Conservation (phyloP, 768 basidiomycete genomes). For the Austroboletus festivus region DNA sequence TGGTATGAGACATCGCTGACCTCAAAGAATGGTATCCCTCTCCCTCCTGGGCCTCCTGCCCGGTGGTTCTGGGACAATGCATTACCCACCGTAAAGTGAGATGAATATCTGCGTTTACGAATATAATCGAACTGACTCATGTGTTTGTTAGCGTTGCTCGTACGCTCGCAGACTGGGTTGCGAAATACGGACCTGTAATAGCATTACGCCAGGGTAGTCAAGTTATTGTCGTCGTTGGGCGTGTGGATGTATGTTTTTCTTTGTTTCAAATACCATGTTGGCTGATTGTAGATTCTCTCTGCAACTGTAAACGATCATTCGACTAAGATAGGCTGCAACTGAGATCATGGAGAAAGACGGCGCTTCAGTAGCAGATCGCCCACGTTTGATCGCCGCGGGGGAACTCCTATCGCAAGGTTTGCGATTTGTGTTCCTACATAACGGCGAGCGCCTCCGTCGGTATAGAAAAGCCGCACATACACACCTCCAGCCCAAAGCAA, state of each 20-base stretch:
- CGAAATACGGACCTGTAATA: constrained; percentile 57
- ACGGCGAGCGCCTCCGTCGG: constrained; percentile 53
- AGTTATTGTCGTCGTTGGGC: constrained; percentile 18
- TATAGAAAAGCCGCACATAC: constrained; percentile 51
- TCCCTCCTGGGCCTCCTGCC: constrained; percentile 27
- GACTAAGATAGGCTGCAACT: constrained; percentile 41
- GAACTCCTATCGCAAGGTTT: constrained; percentile 52
- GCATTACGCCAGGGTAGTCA: constrained; percentile 45
- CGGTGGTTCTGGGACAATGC: constrained; percentile 25
- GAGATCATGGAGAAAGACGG: constrained; percentile 64
- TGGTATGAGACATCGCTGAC: not conserved
- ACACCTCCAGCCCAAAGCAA: constrained; percentile 48
- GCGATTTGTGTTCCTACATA: constrained; percentile 47
- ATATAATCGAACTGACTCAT: too few species aligned
- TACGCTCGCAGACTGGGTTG: constrained; percentile 48
- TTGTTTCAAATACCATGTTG: not conserved
- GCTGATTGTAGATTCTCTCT: not conserved
- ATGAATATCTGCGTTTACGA: not conserved
- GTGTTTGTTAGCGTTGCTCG: constrained; percentile 13
- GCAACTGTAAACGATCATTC: not conserved
- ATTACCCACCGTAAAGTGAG: constrained; percentile 21
- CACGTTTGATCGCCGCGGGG: constrained; percentile 47
- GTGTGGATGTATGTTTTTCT: constrained; percentile 16
- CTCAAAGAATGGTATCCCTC: constrained; percentile 10
- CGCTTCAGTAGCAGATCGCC: constrained; percentile 46